Evolutionary conservation across 2,329 filamentous ascomycete genomes (phyloP), one percentile per base, ranked within the genome.

Genomic region (Penicillium fuscoglaucum): DNA sequence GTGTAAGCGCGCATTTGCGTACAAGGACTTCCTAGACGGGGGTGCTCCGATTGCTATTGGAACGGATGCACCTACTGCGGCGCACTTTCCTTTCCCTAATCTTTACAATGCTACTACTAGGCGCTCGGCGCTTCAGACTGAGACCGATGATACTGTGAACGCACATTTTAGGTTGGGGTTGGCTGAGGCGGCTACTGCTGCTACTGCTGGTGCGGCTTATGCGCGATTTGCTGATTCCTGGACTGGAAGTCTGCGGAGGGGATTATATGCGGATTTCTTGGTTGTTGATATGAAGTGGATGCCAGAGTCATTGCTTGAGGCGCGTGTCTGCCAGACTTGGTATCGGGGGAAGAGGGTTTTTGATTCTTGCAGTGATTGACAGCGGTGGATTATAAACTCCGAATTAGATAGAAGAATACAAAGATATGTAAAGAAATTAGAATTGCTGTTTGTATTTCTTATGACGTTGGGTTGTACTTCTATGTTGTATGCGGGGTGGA

Each of bases 101-200:
- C 58, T 82, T 33, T 82, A 82, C 57, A 76, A 79, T 50, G 80
- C 80, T 13, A 81, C 79, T 0, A 82, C 80, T 6, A 71, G 80
- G 51, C 74, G 74, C 40, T 79, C 78, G 6, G 77, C 78, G 1
- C 71, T 76, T 35, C 72, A 80, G 49, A 74, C 74, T 0, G 69
- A 76, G 2, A 68, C 63, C 1, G 72, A 73, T 4, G 68, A 69
- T 43, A 75, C 75, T 2, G 74, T 81, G 1, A 81, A 82, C 50
- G 64, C 72, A 15, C 68, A 80, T 39, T 82, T 79, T 58, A 74
- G 67, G 9, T 55, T 82, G 19, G 71, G 72, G 2, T 60, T 82
- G 33, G 73, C 70, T 28, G 70, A 77, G 53, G 80, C 80, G 6
- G 70, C 81, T 15, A 70, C 67, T 35, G 80, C 76, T 33, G 78